Conservation (phyloP, 257 asterid species). For the Apocynum venetum region DNA sequence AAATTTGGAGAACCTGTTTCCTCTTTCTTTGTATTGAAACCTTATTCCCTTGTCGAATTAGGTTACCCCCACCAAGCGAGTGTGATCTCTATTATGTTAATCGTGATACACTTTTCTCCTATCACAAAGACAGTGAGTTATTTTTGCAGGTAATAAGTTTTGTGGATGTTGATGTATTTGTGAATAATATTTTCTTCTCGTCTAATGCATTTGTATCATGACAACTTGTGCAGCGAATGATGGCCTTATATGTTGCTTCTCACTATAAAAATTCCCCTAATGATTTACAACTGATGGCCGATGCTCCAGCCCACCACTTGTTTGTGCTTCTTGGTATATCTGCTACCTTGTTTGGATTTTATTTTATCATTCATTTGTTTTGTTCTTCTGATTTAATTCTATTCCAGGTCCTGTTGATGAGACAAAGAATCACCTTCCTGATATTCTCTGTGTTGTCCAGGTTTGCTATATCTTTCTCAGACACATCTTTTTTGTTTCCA, state of each 20-base stretch:
- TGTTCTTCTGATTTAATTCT: slow-evolving; percentile 14
- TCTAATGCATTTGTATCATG: slow-evolving; percentile 1
- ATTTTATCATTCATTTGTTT: background rate
- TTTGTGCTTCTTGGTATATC: slow-evolving; percentile 87
- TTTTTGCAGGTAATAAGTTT: slow-evolving; percentile 65
- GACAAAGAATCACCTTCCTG: slow-evolving; percentile 81
- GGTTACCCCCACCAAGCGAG: slow-evolving; percentile 71
- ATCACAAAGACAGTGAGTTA: slow-evolving; percentile 77
- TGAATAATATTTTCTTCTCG: background rate
- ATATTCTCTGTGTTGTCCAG: slow-evolving; percentile 91
- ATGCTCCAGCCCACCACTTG: slow-evolving; percentile 99
- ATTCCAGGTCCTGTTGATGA: slow-evolving; percentile 87
- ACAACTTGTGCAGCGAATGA: slow-evolving; percentile 66
- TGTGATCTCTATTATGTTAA: slow-evolving; percentile 94
- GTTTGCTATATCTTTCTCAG: slow-evolving; percentile 29
- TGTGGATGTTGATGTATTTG: background rate
- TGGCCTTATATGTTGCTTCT: slow-evolving; percentile 96
- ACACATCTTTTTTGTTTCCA: background rate
- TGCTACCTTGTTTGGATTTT: slow-evolving; percentile 7
- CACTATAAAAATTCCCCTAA: slow-evolving; percentile 95
- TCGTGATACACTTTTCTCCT: slow-evolving; percentile 92
- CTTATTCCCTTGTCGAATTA: slow-evolving; percentile 25
- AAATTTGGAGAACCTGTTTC: slow-evolving; percentile 7
- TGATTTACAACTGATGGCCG: slow-evolving; percentile 94
- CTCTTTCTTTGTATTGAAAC: slow-evolving; percentile 11